Conservation (phyloP, 2,329 filamentous ascomycete species). For the Dactylellina leptospora region DNA sequence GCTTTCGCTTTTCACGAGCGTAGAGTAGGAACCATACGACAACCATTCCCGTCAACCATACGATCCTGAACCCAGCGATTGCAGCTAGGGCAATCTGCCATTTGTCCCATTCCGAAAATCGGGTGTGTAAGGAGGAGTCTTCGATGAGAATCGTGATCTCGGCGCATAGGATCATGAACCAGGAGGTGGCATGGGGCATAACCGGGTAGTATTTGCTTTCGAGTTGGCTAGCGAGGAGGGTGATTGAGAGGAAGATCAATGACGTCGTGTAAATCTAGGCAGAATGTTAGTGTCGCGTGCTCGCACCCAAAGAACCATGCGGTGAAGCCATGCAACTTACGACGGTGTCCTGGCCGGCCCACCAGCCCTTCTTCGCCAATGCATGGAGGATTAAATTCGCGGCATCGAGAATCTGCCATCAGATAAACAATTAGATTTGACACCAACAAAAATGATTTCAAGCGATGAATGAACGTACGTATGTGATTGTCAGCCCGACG, state of each 20-base stretch:
- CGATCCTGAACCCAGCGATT: slow-evolving; percentile 54
- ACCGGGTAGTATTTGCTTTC: slow-evolving; percentile 85
- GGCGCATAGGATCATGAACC: slow-evolving; percentile 75
- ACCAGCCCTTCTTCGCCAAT: slow-evolving; percentile 75
- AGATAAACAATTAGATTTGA: not conserved
- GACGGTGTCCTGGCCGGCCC: slow-evolving; percentile 72
- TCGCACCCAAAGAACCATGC: slow-evolving; percentile 39
- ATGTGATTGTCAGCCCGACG: slow-evolving; percentile 74
- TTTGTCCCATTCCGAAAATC: slow-evolving; percentile 57
- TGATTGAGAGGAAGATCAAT: slow-evolving; percentile 85
- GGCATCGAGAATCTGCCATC: slow-evolving; percentile 67
- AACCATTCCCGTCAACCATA: slow-evolving; percentile 48
- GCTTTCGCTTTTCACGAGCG: slow-evolving; percentile 51
- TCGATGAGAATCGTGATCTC: slow-evolving; percentile 77
- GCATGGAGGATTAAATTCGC: slow-evolving; percentile 78
- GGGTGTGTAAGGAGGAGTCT: slow-evolving; percentile 73
- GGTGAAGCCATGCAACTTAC: slow-evolving; percentile 37
- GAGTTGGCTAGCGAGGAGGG: slow-evolving; percentile 80
- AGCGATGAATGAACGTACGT: slow-evolving; percentile 64
- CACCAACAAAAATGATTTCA: too few species aligned
- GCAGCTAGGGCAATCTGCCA: slow-evolving; percentile 59
- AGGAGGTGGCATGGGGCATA: slow-evolving; percentile 79
- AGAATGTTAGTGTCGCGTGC: slow-evolving; percentile 56
- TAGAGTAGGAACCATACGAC: slow-evolving; percentile 56
- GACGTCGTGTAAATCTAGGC: slow-evolving; percentile 54